Evolutionary conservation across 169 alveolate genomes (phyloP), one percentile per base, ranked within the genome.

Genomic region (Cryptosporidium xiaoi): DNA sequence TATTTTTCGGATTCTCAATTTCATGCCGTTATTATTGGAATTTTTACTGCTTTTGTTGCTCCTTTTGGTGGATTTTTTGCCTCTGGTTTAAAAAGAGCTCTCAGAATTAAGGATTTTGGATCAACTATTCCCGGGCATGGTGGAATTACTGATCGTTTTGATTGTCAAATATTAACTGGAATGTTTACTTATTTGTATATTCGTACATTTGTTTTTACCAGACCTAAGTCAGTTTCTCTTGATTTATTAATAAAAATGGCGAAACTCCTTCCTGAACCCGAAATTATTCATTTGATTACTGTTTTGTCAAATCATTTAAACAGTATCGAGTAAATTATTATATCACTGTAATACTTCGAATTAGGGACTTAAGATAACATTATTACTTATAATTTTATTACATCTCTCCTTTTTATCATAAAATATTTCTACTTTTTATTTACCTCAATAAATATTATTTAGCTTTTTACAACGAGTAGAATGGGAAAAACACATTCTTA

Each of bases 61-160:
- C 99, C 99, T 56, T 97, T 98, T 89, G 99, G 99, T 50, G 99
- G 99, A 12, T 98, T 98, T 91, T 96, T 98, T 65, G 99, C 99
- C 10, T 97, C 99, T 1, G 99, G 99, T n/a, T 93, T 98, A 90
- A 98, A 98, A 93, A 94, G 99, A 90, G 99, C 99, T 27, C 92
- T 97, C 48, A 95, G 95, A 71, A 96, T 98, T 53, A 98, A 98
- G 94, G 99, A 97, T 92, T 98, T 98, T 90, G 99, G 99, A 7
- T 96, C 97, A 51, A 82, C 97, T 24, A 98, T 98, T 44, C 99
- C 99, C 36, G 99, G 99, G 13, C 99, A 98, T 92, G 99, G 99
- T 0, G 99, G 99, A 12, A 90, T 98, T 34, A 97, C 99, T 24
- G 99, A 98, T 85, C 93, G 99, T 66, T 96, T 98, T 93, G 99